Percentiles rank a stretch among this genome's conserved stretches.
These are phyloP conservation scores for Phytomonas francai DNA, from an alignment of 208 protist genomes.

Conservation along the genomic window DNA sequence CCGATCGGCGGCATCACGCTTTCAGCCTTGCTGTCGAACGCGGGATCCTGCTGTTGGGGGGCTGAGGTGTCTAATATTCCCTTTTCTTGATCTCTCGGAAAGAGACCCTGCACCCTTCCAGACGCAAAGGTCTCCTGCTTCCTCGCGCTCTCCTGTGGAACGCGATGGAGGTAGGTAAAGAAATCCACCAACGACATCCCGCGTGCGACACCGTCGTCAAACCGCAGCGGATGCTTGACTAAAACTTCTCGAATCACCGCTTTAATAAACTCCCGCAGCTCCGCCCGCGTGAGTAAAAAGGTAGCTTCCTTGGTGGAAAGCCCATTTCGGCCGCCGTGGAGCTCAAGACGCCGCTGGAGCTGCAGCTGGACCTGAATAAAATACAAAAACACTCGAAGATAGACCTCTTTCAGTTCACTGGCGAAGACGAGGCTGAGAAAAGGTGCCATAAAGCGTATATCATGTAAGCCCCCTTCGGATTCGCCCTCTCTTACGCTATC, in stretches of 20 bases:
- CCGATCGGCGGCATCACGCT: conserved; percentile 31
- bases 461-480: conserved; percentile 24
- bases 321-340: conserved; percentile 16
- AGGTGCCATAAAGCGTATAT: conserved; percentile 65
- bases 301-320: conserved; percentile 21
- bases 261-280: conserved; percentile 35
- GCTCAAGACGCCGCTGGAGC: conserved; percentile 28
- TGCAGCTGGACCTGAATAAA: conserved; percentile 73
- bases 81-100: too few relatives aligned
- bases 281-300: conserved; percentile 33
- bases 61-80: too few relatives aligned
- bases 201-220: conserved; percentile 28
- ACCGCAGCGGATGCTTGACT: conserved; percentile 32
- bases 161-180: conserved; percentile 56
- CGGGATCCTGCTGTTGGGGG: background rate
- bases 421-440: conserved; percentile 61
- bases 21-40: conserved; percentile 4
- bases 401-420: conserved; percentile 36
- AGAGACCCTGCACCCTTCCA: too few relatives aligned
- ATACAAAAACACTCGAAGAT: conserved; percentile 50
- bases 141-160: conserved; percentile 29
- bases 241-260: conserved; percentile 52
- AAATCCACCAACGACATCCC: conserved; percentile 56
- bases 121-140: conserved; percentile 12
- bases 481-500: conserved; percentile 5